These are phyloP conservation scores for Scheffersomyces insectosa DNA, from an alignment of 1,139 yeast species.

Conservation along the genomic window DNA sequence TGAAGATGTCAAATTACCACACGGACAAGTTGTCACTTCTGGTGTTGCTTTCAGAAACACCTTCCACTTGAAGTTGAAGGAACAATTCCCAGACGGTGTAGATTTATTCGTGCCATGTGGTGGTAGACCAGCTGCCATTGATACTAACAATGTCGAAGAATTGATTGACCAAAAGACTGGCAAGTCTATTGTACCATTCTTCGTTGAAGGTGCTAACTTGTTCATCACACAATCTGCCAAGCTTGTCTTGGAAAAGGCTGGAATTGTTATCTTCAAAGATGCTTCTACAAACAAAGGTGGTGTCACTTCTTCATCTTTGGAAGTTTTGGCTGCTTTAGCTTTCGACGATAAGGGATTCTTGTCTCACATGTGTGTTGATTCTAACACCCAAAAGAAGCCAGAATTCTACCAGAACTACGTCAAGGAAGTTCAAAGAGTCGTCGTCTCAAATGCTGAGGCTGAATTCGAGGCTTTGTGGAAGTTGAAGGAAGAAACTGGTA, in stretches of 20 bases:
- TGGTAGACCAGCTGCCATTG: constrained; percentile 97
- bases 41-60: constrained; percentile 93
- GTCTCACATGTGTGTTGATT: constrained; percentile 70
- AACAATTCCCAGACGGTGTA: constrained; percentile 58
- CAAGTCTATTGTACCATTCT: constrained; percentile 75
- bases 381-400: constrained; percentile 56
- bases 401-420: constrained; percentile 81
- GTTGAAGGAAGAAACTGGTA: constrained; percentile 65
- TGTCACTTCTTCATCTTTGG: constrained; percentile 94
- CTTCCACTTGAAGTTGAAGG: constrained; percentile 76
- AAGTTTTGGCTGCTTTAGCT: constrained; percentile 91
- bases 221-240: constrained; percentile 95
- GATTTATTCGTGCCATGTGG: constrained; percentile 96
- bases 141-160: constrained; percentile 74
- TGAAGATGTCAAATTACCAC: constrained; percentile 73
- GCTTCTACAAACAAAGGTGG: constrained; percentile 99
- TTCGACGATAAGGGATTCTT: constrained; percentile 84
- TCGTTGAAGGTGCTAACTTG: constrained; percentile 97
- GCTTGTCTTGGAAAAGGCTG: constrained; percentile 80
- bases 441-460: constrained; percentile 73
- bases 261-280: constrained; percentile 86
- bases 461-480: constrained; percentile 91
- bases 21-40: constrained; percentile 70
- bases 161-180: constrained; percentile 78
- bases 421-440: constrained; percentile 72